These are phyloP conservation scores for Cladorrhinum samala DNA, from an alignment of 495 filamentous ascomycete genomes.

Conservation along the genomic window DNA sequence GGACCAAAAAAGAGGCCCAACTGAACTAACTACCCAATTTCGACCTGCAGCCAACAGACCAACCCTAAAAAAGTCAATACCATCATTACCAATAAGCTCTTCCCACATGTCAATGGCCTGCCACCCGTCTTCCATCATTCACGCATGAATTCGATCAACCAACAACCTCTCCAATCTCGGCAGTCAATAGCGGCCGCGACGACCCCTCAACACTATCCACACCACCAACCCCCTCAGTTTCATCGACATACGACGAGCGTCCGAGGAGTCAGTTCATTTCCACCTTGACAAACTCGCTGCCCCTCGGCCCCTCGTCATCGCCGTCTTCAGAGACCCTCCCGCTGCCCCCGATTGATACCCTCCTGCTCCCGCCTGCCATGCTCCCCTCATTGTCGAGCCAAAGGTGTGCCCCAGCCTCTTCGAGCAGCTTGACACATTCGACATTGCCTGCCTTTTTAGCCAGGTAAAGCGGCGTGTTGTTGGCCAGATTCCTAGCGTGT, in stretches of 20 bases:
- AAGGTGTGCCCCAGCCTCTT: slow-evolving; percentile 31
- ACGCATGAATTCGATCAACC: slow-evolving; percentile 4
- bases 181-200: slow-evolving; percentile 1
- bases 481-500: slow-evolving; percentile 72
- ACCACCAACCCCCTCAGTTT: not conserved
- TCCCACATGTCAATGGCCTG: not conserved
- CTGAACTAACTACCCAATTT: no score
- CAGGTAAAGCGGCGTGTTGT: slow-evolving; percentile 77
- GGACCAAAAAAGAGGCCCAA: not conserved
- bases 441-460: slow-evolving; percentile 52
- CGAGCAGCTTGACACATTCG: slow-evolving; percentile 59
- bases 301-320: not conserved
- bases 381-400: slow-evolving; percentile 25
- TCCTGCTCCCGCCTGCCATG: not conserved
- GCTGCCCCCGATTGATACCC: not conserved
- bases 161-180: slow-evolving; percentile 4
- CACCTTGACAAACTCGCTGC: not conserved
- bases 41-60: not conserved
- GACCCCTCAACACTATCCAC: not conserved
- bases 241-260: not conserved
- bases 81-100: not conserved
- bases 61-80: not conserved
- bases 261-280: no score
- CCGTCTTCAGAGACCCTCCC: no score
- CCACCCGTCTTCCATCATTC: not conserved